Conservation (phyloP, 306 rosid species). For the Prunus mume region DNA sequence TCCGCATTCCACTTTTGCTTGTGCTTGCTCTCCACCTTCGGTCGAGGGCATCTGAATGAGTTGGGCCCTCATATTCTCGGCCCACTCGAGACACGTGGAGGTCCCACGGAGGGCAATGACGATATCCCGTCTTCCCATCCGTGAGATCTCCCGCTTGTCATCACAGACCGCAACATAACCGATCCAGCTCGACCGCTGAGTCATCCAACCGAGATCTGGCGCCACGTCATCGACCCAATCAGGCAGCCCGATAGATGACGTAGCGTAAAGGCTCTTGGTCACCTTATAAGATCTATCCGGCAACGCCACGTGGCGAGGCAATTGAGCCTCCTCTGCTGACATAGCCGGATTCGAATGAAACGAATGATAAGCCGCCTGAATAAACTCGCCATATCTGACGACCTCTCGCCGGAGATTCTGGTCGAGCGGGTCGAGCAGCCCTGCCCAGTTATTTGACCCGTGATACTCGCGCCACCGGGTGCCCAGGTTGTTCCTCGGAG, state of each 20-base stretch:
- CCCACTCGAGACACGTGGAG: conserved; percentile 95
- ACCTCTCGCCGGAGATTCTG: conserved; percentile 96
- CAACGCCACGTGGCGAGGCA: conserved; percentile 43
- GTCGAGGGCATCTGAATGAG: conserved; percentile 26
- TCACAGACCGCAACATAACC: conserved; percentile 94
- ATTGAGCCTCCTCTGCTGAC: conserved; percentile 49
- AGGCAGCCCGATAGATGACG: conserved; percentile 76
- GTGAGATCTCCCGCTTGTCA: conserved; percentile 57
- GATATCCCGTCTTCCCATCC: conserved; percentile 87
- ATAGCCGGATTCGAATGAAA: conserved; percentile 77
- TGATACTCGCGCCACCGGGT: conserved; percentile 75
- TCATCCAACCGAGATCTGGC: conserved; percentile 97
- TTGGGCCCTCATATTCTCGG: conserved; percentile 75
- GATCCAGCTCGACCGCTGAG: conserved; percentile 92
- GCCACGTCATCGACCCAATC: conserved; percentile 75
- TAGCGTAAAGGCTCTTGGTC: conserved; percentile 84
- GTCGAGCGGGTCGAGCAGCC: conserved; percentile 80
- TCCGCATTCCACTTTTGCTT: conserved; percentile 68
- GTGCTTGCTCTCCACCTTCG: background rate
- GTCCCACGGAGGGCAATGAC: conserved; percentile 89
- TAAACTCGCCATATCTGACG: conserved; percentile 74
- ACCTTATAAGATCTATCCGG: conserved; percentile 61
- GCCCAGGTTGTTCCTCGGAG: conserved; percentile 66
- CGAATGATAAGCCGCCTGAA: conserved; percentile 78
- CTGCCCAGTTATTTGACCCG: conserved; percentile 75